Percentiles rank a stretch among this genome's conserved stretches.
phyloP scores from a whole-genome alignment of 2,329 filamentous ascomycete genomes.

The Furcasterigmium furcatum region DNA sequence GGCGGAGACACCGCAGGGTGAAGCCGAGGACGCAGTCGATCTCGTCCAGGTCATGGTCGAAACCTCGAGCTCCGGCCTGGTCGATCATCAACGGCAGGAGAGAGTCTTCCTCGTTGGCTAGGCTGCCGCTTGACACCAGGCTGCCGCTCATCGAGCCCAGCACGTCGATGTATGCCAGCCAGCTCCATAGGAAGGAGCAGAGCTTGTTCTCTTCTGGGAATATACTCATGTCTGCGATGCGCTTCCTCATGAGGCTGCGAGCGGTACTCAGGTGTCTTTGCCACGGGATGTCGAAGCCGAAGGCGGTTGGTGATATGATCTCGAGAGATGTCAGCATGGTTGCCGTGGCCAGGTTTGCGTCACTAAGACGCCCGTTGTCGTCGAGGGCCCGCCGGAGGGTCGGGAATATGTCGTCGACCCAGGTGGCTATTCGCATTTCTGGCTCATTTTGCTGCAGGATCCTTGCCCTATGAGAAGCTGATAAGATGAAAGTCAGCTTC shows the following conservation, averaged over 20 bases:
- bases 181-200: constrained; percentile 72
- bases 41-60: constrained; percentile 54
- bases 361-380: constrained; percentile 61
- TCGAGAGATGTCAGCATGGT: constrained; percentile 84
- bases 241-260: constrained; percentile 68
- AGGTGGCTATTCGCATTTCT: constrained; percentile 71
- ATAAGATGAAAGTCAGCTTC: neutral
- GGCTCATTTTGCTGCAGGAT: constrained; percentile 73
- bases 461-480: constrained; percentile 74
- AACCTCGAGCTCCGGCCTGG: constrained; percentile 25
- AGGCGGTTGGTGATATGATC: constrained; percentile 78
- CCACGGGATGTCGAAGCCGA: constrained; percentile 79
- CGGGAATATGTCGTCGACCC: constrained; percentile 77
- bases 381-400: constrained; percentile 65
- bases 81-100: constrained; percentile 42
- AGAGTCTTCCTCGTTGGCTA: constrained; percentile 43
- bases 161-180: constrained; percentile 83
- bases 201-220: constrained; percentile 49
- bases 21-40: constrained; percentile 83
- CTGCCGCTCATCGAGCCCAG: constrained; percentile 71
- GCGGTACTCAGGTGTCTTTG: constrained; percentile 75
- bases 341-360: constrained; percentile 73
- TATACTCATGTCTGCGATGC: constrained; percentile 31
- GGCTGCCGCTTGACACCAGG: too few species aligned
- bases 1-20: constrained; percentile 66